These are phyloP conservation scores for Coemansia guatemalensis DNA, from an alignment of 192 early-diverging fungal species.

Conservation along the genomic window DNA sequence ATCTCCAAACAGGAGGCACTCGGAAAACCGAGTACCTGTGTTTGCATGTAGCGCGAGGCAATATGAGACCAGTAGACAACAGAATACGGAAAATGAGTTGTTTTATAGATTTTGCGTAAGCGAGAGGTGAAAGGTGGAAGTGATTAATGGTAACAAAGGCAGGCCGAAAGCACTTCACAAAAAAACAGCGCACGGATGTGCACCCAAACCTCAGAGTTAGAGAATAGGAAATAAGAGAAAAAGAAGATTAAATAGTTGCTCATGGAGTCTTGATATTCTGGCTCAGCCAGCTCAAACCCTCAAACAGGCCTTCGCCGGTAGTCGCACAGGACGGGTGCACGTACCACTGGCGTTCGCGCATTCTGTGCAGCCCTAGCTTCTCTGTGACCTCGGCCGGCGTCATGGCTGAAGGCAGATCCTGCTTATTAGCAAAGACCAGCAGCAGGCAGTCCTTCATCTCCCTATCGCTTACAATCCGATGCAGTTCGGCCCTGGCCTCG, in stretches of 20 bases:
- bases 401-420: slow-evolving; percentile 82
- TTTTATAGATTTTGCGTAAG: background rate
- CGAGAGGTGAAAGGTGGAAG: background rate
- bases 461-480: slow-evolving; percentile 76
- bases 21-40: too few relatives aligned
- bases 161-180: background rate
- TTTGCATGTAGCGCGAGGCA: too few relatives aligned
- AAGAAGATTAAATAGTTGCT: slow-evolving; percentile 3
- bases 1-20: too few relatives aligned
- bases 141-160: background rate
- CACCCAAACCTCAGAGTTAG: slow-evolving; percentile 2
- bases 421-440: slow-evolving; percentile 84
- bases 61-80: too few relatives aligned
- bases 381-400: slow-evolving; percentile 93
- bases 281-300: slow-evolving; percentile 84
- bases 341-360: slow-evolving; percentile 92
- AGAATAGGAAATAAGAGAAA: background rate
- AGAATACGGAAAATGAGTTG: background rate
- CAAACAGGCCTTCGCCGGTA: slow-evolving; percentile 80
- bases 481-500: slow-evolving; percentile 81
- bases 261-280: slow-evolving; percentile 70
- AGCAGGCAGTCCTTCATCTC: slow-evolving; percentile 84
- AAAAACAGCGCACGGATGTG: background rate
- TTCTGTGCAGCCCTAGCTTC: slow-evolving; percentile 77
- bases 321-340: slow-evolving; percentile 84